These are phyloP conservation scores for Penicillium sp. DNA, from an alignment of 2,329 filamentous ascomycete genomes.

Conservation along the genomic window DNA sequence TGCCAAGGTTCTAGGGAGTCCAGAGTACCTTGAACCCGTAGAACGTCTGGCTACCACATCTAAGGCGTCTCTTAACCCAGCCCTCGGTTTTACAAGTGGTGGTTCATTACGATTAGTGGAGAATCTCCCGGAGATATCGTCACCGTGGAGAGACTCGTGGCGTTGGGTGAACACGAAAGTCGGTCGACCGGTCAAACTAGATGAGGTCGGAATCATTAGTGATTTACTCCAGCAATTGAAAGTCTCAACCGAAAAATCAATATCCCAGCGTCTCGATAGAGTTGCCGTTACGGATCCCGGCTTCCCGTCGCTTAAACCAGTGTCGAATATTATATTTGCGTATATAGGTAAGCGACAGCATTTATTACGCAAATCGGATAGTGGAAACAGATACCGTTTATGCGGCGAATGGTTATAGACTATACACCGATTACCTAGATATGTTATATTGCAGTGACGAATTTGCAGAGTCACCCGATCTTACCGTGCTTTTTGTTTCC, in stretches of 20 bases:
- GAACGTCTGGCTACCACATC: too few relatives aligned
- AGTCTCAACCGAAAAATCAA: constrained; percentile 2
- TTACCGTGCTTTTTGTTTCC: constrained; percentile 3
- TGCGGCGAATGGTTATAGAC: constrained; percentile 10
- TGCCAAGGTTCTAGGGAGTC: too few relatives aligned
- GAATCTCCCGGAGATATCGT: neutral
- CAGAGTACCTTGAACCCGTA: too few relatives aligned
- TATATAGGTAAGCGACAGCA: constrained; percentile 10
- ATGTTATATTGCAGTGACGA: constrained; percentile 4
- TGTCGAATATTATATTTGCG: constrained; percentile 1
- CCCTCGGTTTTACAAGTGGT: neutral
- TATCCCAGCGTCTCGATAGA: constrained; percentile 9
- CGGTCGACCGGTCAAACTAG: constrained; percentile 3
- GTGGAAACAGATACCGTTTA: constrained; percentile 14
- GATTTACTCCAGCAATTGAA: constrained; percentile 13
- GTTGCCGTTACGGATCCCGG: constrained; percentile 16
- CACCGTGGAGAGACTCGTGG: constrained; percentile 5
- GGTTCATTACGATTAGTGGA: neutral
- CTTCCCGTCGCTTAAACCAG: neutral
- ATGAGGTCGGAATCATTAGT: constrained; percentile 13
- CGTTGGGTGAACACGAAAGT: constrained; percentile 10
- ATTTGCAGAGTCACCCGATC: neutral
- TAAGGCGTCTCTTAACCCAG: neutral
- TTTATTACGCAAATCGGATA: constrained; percentile 4
- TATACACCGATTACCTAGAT: constrained; percentile 12